A percentile compares a stretch with the other conserved stretches of the same genome.
Conservation (phyloP, 2,329 filamentous ascomycete species). For the Fusarium sambucinum region DNA sequence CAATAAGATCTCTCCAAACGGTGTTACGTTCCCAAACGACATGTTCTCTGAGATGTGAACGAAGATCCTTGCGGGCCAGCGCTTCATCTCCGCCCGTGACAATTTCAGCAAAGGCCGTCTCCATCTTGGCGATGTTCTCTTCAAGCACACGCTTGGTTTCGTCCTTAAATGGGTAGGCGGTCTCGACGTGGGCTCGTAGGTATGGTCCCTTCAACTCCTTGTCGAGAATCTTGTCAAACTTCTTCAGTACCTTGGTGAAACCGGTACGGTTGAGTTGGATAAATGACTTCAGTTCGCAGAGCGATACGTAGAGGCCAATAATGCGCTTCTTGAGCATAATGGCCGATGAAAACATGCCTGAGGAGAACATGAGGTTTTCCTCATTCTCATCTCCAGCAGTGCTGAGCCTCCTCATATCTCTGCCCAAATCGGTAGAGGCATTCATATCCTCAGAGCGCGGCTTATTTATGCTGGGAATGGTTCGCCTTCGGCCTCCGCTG, state of each 20-base stretch:
- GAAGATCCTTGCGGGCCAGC: constrained; percentile 84
- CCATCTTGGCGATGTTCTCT: constrained; percentile 78
- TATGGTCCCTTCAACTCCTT: constrained; percentile 82
- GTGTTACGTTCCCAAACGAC: constrained; percentile 99
- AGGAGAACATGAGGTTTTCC: constrained; percentile 75
- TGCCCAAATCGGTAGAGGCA: constrained; percentile 69
- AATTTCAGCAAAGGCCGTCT: constrained; percentile 82
- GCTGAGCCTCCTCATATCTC: constrained; percentile 69
- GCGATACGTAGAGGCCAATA: constrained; percentile 86
- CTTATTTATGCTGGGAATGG: constrained; percentile 53
- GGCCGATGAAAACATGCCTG: constrained; percentile 72
- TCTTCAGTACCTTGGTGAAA: constrained; percentile 96
- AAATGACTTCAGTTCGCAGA: constrained; percentile 96
- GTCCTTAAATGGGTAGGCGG: constrained; percentile 83
- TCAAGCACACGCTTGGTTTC: constrained; percentile 78
- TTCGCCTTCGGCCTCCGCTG: constrained; percentile 57
- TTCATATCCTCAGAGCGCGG: constrained; percentile 66
- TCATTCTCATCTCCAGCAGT: constrained; percentile 80
- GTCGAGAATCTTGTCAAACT: constrained; percentile 97
- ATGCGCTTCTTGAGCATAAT: constrained; percentile 95
- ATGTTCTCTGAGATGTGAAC: constrained; percentile 92
- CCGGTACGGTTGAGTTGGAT: constrained; percentile 96
- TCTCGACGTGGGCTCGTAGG: constrained; percentile 77
- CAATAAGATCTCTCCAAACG: constrained; percentile 99
- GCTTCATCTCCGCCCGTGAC: constrained; percentile 84